phyloP scores from a whole-genome alignment of 352 stramenopile genomes.

The Blastocystis sp. region DNA sequence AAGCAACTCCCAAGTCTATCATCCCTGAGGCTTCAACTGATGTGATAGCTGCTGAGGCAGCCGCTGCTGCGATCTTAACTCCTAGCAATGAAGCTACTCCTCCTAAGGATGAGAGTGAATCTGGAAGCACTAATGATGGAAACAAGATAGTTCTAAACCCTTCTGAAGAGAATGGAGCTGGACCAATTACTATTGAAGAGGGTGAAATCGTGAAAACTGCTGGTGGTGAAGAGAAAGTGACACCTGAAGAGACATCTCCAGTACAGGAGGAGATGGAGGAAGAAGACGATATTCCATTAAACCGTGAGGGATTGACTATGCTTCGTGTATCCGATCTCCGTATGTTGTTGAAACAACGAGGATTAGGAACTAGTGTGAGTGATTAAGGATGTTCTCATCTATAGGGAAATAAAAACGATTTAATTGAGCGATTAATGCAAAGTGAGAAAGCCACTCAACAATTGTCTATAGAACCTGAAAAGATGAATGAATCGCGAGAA shows the following conservation, averaged over 20 bases:
- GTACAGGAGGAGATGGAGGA: slow-evolving; percentile 1
- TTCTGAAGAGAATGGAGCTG: too few species aligned
- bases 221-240: background rate
- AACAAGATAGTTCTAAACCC: too few species aligned
- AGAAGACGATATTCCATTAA: background rate
- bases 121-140: too few species aligned
- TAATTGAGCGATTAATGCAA: slow-evolving; percentile 27
- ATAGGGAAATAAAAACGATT: slow-evolving; percentile 59
- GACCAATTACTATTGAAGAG: background rate
- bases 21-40: background rate
- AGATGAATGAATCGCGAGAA: background rate
- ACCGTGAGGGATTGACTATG: background rate
- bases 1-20: background rate
- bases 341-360: background rate
- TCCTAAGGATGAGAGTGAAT: slow-evolving; percentile 1
- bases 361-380: background rate
- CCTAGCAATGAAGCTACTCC: background rate
- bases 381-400: background rate
- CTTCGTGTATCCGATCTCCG: background rate
- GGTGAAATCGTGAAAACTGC: background rate
- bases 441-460: too few species aligned
- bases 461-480: too few species aligned
- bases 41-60: background rate
- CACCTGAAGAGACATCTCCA: background rate
- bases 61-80: background rate